Conservation (phyloP, 306 rosid genomes). For the Corylus americana region DNA sequence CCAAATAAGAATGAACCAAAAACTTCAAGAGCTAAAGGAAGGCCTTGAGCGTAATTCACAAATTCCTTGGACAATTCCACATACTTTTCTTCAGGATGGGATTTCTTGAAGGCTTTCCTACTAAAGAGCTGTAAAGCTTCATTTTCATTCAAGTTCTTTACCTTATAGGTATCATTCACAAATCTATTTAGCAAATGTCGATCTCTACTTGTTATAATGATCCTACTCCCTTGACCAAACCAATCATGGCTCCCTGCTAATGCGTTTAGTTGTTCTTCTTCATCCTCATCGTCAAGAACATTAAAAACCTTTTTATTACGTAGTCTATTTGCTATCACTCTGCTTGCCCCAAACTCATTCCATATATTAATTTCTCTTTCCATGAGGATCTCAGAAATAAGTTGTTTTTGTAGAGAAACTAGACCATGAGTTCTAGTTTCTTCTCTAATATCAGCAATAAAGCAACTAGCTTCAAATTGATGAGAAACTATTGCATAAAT, state of each 20-base stretch:
- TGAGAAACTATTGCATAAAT: background rate
- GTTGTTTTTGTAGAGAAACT: background rate
- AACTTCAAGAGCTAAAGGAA: no score
- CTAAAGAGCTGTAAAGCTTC: slow-evolving; percentile 28
- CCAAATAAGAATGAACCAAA: no score
- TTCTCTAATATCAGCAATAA: background rate
- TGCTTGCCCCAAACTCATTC: background rate
- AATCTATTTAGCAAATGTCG: background rate
- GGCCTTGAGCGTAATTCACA: slow-evolving; percentile 2
- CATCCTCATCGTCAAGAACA: background rate
- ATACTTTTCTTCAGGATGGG: background rate
- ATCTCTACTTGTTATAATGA: background rate
- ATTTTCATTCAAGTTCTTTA: background rate
- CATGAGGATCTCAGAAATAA: background rate
- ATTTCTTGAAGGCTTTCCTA: slow-evolving; percentile 19
- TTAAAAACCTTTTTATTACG: background rate
- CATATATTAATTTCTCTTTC: background rate
- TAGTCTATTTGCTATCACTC: no score
- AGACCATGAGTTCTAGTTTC: background rate
- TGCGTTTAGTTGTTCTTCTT: no score
- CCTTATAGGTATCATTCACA: slow-evolving; percentile 18
- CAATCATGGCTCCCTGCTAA: background rate
- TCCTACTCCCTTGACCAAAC: background rate
- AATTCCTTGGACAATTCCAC: slow-evolving; percentile 9
- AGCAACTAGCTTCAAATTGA: slow-evolving; percentile 15